Base-by-base conservation (phyloP, 176 grass and related monocot genomes). In the Rhynchospora breviuscula region DNA sequence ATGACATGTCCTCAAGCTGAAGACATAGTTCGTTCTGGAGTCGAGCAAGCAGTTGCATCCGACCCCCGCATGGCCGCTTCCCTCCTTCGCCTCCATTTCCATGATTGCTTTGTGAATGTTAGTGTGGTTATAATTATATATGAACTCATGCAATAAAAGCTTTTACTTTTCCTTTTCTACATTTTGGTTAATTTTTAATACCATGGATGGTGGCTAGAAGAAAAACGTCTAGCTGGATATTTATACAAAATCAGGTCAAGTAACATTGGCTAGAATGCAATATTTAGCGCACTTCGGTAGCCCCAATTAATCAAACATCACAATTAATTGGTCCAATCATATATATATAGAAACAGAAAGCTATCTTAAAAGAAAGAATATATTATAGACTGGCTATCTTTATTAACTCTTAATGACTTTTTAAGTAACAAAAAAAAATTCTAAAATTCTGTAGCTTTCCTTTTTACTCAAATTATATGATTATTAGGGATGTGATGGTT, bases 31-130 rank as follows among this genome's bases (percentile, higher is more conserved):
- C 87, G 90, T 58, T 79, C 90, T 1, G 88, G 46, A 9, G 94
- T 97, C 10, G 85, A 94, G 62, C 79, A 78, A 48, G 92, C 92
- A 3, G 64, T 97, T 6, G 83, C 85, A 8, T 70, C 44, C 15
- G 94, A 94, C 13, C 88, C 90, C 7, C 90, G 94, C 65, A 97
- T 97, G 92, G 92, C 94, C 0, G 94, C 94, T 15, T 97, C 94
- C 3, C 88, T 97, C 52, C 94, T 88, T 84, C 92, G 92, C 57
- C 92, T 94, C 47, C 92, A 91, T 73, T 86, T 85, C 87, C 88
- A 87, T 19, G 88, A 95, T 69, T 94, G 93, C 79, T 86, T 89
- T 51, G 86, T 92, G 29, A 85, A 90, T 53, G 89, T 87, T 52
- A 79, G 81, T 51, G 62, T 13, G 2, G 17, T 13, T 52, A 29